These are phyloP conservation scores for Copromyces sp. DNA, from an alignment of 495 filamentous ascomycete species.

Conservation along the genomic window DNA sequence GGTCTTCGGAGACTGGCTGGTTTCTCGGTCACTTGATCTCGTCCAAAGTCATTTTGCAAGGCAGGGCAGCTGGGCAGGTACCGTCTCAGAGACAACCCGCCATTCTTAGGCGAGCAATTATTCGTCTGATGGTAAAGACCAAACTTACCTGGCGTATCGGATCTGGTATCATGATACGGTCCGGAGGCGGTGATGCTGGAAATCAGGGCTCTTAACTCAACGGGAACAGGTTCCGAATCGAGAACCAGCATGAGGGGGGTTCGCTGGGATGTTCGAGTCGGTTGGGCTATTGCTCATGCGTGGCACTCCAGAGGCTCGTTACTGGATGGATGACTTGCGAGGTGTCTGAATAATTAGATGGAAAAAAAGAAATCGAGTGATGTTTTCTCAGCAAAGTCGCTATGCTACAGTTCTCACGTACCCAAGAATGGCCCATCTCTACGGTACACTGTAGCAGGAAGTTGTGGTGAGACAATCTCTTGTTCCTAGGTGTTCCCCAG, in stretches of 20 bases:
- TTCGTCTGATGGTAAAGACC: neutral
- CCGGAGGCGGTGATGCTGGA: neutral
- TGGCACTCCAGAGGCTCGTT: neutral
- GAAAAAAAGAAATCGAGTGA: too few species aligned
- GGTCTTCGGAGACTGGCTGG: neutral
- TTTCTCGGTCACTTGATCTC: neutral
- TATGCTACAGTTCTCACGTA: neutral
- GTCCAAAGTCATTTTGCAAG: neutral
- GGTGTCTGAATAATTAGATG: neutral
- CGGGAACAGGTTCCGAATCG: neutral
- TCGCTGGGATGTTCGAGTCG: neutral
- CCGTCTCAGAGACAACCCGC: neutral
- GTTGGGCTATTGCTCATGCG: neutral
- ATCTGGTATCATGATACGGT: neutral
- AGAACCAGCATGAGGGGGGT: neutral
- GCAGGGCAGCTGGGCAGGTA: neutral
- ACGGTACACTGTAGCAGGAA: neutral
- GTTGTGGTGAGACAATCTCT: neutral
- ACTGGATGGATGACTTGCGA: neutral
- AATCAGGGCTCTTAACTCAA: neutral
- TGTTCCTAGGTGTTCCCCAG: neutral
- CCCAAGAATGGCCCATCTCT: neutral
- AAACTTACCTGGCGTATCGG: neutral
- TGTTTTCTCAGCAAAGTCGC: neutral
- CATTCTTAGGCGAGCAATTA: neutral